Percentiles rank a stretch among this genome's conserved stretches.
These are phyloP conservation scores for Cladophialophora bantiana DNA, from an alignment of 2,329 filamentous ascomycete species.

Conservation along the genomic window DNA sequence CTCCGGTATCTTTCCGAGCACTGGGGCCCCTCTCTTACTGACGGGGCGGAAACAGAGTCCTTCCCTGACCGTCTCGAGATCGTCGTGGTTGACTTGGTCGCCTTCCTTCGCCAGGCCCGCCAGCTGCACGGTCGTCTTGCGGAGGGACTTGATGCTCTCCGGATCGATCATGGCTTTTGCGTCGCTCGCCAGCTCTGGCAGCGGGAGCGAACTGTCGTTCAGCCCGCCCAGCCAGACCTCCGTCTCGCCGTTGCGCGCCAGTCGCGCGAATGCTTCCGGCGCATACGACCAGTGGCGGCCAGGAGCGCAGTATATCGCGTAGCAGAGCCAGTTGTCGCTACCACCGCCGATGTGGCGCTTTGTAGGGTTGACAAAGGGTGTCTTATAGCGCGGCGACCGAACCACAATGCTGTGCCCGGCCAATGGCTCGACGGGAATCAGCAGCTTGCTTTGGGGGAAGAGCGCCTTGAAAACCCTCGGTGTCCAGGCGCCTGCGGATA, in stretches of 20 bases:
- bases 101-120: constrained; percentile 43
- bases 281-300: constrained; percentile 61
- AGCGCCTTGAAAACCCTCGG: constrained; percentile 68
- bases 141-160: constrained; percentile 48
- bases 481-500: constrained; percentile 76
- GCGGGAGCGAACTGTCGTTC: constrained; percentile 66
- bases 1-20: constrained; percentile 60
- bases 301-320: constrained; percentile 73
- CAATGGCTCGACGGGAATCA: constrained; percentile 66
- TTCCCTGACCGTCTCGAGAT: constrained; percentile 68
- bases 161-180: constrained; percentile 51
- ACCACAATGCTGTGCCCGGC: constrained; percentile 77
- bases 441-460: constrained; percentile 63
- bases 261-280: constrained; percentile 73
- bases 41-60: constrained; percentile 77
- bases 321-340: constrained; percentile 59
- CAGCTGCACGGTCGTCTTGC: constrained; percentile 45
- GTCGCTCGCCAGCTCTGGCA: constrained; percentile 62
- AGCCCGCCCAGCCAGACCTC: constrained; percentile 77
- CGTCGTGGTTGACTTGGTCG: constrained; percentile 50
- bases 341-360: constrained; percentile 38
- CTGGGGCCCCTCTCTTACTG: constrained; percentile 68
- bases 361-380: constrained; percentile 34
- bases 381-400: constrained; percentile 60
- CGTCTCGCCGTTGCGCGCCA: constrained; percentile 55